Conservation (phyloP, 495 filamentous ascomycete species). For the Hyaloscypha hepaticicola region DNA sequence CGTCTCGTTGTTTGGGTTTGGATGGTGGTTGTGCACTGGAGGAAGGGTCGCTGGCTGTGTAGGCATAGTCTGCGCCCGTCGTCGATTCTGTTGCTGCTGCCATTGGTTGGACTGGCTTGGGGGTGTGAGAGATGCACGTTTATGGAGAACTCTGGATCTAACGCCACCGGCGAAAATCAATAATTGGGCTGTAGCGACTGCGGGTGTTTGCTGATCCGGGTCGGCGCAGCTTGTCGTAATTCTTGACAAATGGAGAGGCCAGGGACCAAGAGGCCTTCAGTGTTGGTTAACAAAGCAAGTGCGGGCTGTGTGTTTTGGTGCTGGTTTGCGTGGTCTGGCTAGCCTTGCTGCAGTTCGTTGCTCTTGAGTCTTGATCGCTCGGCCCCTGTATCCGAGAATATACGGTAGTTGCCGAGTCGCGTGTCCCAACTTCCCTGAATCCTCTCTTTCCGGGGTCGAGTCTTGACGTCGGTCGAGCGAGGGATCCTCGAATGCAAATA, state of each 20-base stretch:
- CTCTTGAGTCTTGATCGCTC: not conserved
- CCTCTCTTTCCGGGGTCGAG: not conserved
- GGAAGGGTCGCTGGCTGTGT: slow-evolving; percentile 5
- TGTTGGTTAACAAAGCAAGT: not conserved
- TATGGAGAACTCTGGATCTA: not conserved
- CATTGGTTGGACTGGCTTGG: slow-evolving; percentile 23
- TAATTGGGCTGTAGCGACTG: not conserved
- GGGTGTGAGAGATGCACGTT: not conserved
- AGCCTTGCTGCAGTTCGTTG: not conserved
- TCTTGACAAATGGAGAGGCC: not conserved
- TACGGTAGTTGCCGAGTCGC: not conserved
- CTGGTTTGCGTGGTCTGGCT: not conserved
- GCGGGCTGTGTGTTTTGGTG: not conserved
- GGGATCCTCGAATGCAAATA: not conserved
- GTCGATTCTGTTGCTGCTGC: slow-evolving; percentile 19
- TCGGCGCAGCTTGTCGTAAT: not conserved
- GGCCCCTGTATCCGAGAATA: not conserved
- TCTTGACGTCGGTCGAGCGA: slow-evolving; percentile 1
- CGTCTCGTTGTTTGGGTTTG: not conserved
- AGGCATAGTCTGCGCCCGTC: slow-evolving; percentile 19
- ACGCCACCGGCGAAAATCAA: not conserved
- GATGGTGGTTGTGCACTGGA: slow-evolving; percentile 17
- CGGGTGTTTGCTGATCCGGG: not conserved
- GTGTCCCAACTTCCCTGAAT: not conserved
- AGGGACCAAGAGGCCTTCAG: no score